These are phyloP conservation scores for Cucurbita moschata DNA, from an alignment of 306 rosid species.

Conservation along the genomic window DNA sequence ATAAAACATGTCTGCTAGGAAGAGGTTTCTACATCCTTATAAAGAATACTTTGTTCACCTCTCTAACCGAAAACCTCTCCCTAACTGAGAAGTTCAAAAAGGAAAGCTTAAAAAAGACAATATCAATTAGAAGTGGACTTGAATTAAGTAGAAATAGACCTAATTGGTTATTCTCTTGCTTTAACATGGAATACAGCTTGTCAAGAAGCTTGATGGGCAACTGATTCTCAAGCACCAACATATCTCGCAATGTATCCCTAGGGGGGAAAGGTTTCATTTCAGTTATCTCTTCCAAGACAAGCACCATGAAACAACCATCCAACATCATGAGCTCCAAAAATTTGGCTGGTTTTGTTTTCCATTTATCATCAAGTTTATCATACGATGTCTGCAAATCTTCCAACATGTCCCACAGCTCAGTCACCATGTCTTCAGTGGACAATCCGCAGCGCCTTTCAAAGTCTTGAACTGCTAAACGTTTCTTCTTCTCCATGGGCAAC, in stretches of 20 bases:
- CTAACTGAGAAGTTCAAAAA: no score
- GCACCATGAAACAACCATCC: no score
- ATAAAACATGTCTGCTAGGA: no score
- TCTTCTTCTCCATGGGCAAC: slow-evolving; percentile 23
- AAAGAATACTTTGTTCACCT: no score
- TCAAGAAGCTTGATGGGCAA: slow-evolving; percentile 28
- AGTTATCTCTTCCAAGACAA: no score
- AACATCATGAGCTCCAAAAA: slow-evolving; percentile 30
- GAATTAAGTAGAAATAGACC: neutral
- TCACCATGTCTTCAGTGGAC: slow-evolving; percentile 5
- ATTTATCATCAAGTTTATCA: slow-evolving; percentile 15
- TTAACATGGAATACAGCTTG: slow-evolving; percentile 11
- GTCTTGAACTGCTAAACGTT: slow-evolving; percentile 24
- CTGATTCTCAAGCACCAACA: slow-evolving; percentile 54
- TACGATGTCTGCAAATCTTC: slow-evolving; percentile 26
- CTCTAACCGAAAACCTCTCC: no score
- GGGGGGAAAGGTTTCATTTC: no score
- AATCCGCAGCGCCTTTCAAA: slow-evolving; percentile 15
- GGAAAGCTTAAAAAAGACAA: no score
- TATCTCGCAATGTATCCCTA: slow-evolving; percentile 27
- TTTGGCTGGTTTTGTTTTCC: neutral
- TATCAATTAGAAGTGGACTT: no score
- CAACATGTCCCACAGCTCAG: slow-evolving; percentile 10
- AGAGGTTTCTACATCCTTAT: no score
- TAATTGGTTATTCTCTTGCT: neutral